Base-by-base conservation (phyloP, 2,329 filamentous ascomycete genomes). In the Pseudophaeomoniella oleicola region DNA sequence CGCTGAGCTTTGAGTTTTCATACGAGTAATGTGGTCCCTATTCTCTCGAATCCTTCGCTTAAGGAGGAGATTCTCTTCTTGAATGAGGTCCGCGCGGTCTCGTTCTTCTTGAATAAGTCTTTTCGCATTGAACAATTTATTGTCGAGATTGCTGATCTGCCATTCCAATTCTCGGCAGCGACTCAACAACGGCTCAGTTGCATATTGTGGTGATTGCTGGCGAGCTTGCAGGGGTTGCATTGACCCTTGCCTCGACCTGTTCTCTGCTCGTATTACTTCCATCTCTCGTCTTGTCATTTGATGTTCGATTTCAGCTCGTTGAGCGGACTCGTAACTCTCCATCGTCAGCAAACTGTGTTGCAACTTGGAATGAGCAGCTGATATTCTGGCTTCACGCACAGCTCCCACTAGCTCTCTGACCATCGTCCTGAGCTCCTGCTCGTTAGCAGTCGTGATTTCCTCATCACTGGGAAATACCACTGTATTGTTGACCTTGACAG, bases 251-350 rank as follows among this genome's bases (percentile, higher is more conserved):
- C 38, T 46, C 64, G 75, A 51, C 66, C 71, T 47, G 52, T 81
- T 72, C 51, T 90, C 81, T 11, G 77, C 76, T 41, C 86, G 80
- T 17, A 94, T 64, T 10, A 87, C 82, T 42, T 94, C 82, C 14
- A 93, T 80, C 57, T 94, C 86, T 15, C 81, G 72, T 43, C 84
- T 75, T n/a, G 80, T 81, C 73, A 94, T 87, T 45, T 90, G 82
- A 49, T 93, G 81, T 57, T 94, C 88, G 4, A 94, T 87, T 22
- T 78, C 81, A 46, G 88, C 85, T 16, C 86, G 77, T 57, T 92
- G 87, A 6, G 84, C 74, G 18, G 86, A 80, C 47, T 93, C 85
- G 34, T 80, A 77, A 37, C 82, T 86, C 51, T 93, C 84, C 45
- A 94, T 77, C 36, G 74, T 77, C 17, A 93, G 70, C 51, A 94